Evolutionary conservation across 2,329 filamentous ascomycete species (phyloP), one percentile per base, ranked within the genome.

Genomic region (Neofusicoccum kwambonambiense): DNA sequence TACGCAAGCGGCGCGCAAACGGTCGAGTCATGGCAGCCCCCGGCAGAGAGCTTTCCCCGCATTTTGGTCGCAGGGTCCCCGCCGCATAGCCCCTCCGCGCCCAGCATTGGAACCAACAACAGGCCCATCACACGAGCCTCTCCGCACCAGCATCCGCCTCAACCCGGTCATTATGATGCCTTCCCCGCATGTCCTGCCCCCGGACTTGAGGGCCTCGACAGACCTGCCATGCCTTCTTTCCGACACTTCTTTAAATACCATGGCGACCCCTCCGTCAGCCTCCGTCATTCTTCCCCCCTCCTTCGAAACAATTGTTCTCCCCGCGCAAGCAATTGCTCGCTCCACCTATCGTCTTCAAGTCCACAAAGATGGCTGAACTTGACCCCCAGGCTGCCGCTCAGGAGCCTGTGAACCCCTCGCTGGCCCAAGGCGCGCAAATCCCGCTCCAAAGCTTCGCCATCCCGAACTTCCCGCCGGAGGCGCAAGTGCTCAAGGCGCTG

Each of bases 371-470:
- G 61, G 50, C 61, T 54, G 50, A 56, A 27, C 39, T 64, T 31
- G 50, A 64, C 34, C 50, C 50, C 41, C 39, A 64, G 17, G 41
- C 50, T 35, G 50, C 39, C 61, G 15, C 62, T 1, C 44, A 57
- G n/a, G 62, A 57, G 7, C 45, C 66, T 12, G 66, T 67, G 17
- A 45, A 67, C 45, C 66, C 66, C 34, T 34, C 64, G 19, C 64
- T 69, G 47, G 76, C 80, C 4, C 75, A 77, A 67, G 80, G 78
- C 35, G 81, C 81, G 22, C 81, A 83, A 60, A 80, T 83, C 37
- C 79, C 80, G 0, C 74, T 83, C 39, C 74, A 79, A 65, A 70
- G 71, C 66, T 83, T 83, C 74, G 74, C 71, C 17, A 70, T 83
- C 13, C 81, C 81, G 3, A 70, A 73, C 56, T 83, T 83, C 68